Evolutionary conservation across 2,329 filamentous ascomycete genomes (phyloP), one percentile per base, ranked within the genome.

Genomic region (Calonectria crousiana): DNA sequence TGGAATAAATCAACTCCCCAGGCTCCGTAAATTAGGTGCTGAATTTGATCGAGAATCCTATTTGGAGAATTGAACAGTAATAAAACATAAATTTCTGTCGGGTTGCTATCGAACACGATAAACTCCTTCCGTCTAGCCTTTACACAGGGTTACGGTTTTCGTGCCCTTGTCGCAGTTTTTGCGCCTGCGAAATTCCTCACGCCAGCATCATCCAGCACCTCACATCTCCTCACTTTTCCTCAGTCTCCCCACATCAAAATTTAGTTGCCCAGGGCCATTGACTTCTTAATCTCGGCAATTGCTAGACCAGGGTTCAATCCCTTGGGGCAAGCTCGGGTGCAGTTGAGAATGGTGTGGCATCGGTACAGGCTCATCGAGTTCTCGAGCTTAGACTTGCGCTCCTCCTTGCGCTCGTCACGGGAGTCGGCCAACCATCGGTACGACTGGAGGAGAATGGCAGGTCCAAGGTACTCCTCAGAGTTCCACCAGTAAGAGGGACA

Each of bases 401-500:
- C 93, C 73, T 91, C 93, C 82, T 90, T 97, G 86, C 92, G 93
- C 92, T 98, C 94, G 85, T 99, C 97, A 87, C 97, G 94, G 53
- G 95, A 97, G 86, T 99, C 97, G 83, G 93, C 94, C 79, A 99
- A 90, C 97, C 97, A 99, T 84, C 96, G 93, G 92, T 98, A 99
- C 11, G 95, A 98, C 89, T 99, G 97, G 79, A 99, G 92, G 68
- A 99, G 94, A 75, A 99, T 95, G 79, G 97, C 97, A 74, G 97
- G 97, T 77, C 97, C 97, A 66, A 99, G 95, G 89, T 99, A 99
- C 87, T 98, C 96, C 88, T 98, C 96, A 81, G 94, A 93, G 90
- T 99, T 99, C 97, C 97, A 99, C 97, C 97, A 99, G 91, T 99
- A 99, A 23, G 95, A 98, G n/a, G 97, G 97, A 91, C 97, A 99